Percentiles rank a stretch among this genome's conserved stretches.
Conservation (phyloP, 495 filamentous ascomycete species). For the Lasiosphaeris hirsuta region DNA sequence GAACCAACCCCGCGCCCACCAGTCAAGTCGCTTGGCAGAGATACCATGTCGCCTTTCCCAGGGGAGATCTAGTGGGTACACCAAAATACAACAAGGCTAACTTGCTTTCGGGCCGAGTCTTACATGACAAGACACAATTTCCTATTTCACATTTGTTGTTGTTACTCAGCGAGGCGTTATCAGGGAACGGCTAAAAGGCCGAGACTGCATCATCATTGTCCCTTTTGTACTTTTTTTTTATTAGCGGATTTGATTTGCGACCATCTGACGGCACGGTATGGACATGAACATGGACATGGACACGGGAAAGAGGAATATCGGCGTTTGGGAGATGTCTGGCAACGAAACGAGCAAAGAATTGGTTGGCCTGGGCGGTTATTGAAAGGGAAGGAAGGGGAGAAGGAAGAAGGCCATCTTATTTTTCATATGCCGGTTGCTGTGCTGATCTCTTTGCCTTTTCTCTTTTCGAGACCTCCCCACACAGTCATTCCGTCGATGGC, state of each 20-base stretch:
- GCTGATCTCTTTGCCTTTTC: background rate
- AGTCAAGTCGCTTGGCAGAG: constrained; percentile 13
- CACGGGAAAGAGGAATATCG: constrained; percentile 5
- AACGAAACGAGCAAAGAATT: constrained; percentile 5
- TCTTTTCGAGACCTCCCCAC: background rate
- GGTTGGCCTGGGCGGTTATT: background rate
- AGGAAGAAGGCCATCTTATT: background rate
- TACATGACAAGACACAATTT: background rate
- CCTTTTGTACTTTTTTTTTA: constrained; percentile 4
- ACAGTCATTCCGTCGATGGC: background rate
- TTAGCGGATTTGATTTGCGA: constrained; percentile 9
- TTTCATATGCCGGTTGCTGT: background rate
- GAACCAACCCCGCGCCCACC: constrained; percentile 33
- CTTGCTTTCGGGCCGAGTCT: background rate
- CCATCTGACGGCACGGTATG: background rate
- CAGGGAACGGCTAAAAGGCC: constrained; percentile 5
- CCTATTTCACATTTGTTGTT: constrained; percentile 3
- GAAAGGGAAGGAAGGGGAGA: background rate
- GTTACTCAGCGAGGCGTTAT: constrained; percentile 27
- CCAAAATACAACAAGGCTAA: background rate
- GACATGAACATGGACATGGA: background rate
- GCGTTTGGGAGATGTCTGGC: constrained; percentile 8
- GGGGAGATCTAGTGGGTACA: constrained; percentile 11
- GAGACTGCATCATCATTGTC: constrained; percentile 19
- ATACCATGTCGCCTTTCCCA: constrained; percentile 22